A percentile compares a stretch with the other conserved stretches of the same genome.
Evolutionary conservation across 306 rosid species (phyloP).

Genomic region (Betula pendula): DNA sequence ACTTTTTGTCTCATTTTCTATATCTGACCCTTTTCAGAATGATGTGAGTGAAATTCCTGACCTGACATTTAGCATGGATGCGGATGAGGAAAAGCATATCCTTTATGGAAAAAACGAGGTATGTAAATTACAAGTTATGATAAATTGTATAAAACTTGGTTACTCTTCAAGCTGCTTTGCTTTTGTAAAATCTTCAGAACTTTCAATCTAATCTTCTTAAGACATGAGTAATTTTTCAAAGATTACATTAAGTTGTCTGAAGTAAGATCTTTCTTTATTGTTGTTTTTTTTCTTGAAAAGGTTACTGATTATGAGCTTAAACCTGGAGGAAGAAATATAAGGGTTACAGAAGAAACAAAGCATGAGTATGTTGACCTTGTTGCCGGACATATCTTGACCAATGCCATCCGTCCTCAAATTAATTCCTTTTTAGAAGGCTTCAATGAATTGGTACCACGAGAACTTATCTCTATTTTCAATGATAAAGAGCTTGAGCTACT

Average conservation of each 20-base stretch:
- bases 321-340: slow-evolving; percentile 97
- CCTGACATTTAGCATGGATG: slow-evolving; percentile 98
- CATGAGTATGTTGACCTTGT: slow-evolving; percentile 98
- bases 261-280: background rate
- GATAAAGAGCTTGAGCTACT: slow-evolving; percentile 99
- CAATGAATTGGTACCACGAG: slow-evolving; percentile 71
- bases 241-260: background rate
- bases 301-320: slow-evolving; percentile 98
- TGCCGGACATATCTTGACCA: slow-evolving; percentile 91
- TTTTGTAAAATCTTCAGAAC: background rate
- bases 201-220: background rate
- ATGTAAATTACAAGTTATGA: slow-evolving; percentile 19
- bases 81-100: slow-evolving; percentile 95
- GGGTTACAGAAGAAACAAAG: slow-evolving; percentile 97
- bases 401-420: slow-evolving; percentile 96
- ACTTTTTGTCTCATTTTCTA: slow-evolving; percentile 8
- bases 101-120: slow-evolving; percentile 96
- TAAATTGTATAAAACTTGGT: background rate
- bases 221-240: background rate
- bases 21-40: slow-evolving; percentile 46
- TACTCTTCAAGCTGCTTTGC: background rate
- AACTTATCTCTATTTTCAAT: slow-evolving; percentile 86
- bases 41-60: slow-evolving; percentile 90
- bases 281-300: slow-evolving; percentile 35
- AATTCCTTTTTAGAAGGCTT: slow-evolving; percentile 86